phyloP scores from a whole-genome alignment of 2,329 filamentous ascomycete species.

The Alternaria sp. region DNA sequence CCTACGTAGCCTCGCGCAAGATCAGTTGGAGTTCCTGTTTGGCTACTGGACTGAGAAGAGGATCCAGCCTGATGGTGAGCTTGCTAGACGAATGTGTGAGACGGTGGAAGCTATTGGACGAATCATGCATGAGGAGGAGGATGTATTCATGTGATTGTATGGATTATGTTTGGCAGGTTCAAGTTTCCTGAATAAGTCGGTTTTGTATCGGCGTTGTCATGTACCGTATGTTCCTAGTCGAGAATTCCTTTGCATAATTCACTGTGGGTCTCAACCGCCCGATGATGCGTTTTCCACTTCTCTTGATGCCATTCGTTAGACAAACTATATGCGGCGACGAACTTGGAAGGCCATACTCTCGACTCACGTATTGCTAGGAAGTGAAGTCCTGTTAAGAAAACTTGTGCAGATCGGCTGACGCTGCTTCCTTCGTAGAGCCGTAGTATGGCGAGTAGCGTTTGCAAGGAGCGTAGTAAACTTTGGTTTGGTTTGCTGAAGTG shows the following conservation, averaged over 20 bases:
- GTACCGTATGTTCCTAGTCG: background rate
- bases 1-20: background rate
- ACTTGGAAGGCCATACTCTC: background rate
- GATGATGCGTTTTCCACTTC: background rate
- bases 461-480: background rate
- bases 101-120: background rate
- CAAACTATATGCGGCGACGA: background rate
- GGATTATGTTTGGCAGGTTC: no score
- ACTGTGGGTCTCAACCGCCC: background rate
- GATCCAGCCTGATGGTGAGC: background rate
- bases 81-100: background rate
- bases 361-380: background rate
- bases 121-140: background rate
- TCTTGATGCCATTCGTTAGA: background rate
- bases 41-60: background rate
- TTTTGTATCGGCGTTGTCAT: no score
- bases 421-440: no score
- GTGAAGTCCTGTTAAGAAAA: background rate
- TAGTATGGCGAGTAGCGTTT: background rate
- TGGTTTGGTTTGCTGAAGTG: background rate
- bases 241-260: accelerated
- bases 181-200: background rate
- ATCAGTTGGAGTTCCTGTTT: background rate
- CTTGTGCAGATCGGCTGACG: background rate
- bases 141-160: background rate